phyloP scores from a whole-genome alignment of 2,329 filamentous ascomycete species.

The Ophiobolus disseminans region DNA sequence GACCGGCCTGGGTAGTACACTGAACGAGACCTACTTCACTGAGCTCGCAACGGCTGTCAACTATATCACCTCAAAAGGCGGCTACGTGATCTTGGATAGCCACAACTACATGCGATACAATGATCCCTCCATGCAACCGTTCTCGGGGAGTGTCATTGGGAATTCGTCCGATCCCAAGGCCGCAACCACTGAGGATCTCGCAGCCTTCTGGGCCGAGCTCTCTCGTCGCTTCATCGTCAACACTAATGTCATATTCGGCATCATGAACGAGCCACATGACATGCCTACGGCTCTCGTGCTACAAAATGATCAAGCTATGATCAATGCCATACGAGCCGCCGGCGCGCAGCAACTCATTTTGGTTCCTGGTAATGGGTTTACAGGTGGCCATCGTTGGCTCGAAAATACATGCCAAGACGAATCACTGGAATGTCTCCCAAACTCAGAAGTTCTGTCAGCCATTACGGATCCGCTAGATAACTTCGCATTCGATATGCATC shows the following conservation, averaged over 20 bases:
- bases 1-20: slow-evolving; percentile 56
- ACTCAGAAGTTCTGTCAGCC: slow-evolving; percentile 48
- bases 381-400: slow-evolving; percentile 58
- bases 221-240: slow-evolving; percentile 52
- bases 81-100: slow-evolving; percentile 58
- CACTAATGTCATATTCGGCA: slow-evolving; percentile 58
- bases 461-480: slow-evolving; percentile 58
- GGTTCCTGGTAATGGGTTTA: slow-evolving; percentile 59
- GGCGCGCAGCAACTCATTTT: slow-evolving; percentile 58
- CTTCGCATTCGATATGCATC: slow-evolving; percentile 60
- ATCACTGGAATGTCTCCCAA: slow-evolving; percentile 47
- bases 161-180: slow-evolving; percentile 54
- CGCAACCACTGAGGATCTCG: slow-evolving; percentile 58
- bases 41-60: slow-evolving; percentile 57
- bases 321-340: slow-evolving; percentile 54
- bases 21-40: slow-evolving; percentile 60
- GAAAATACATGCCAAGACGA: slow-evolving; percentile 28
- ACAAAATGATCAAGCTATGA: slow-evolving; percentile 57
- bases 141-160: slow-evolving; percentile 59
- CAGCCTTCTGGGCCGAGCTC: slow-evolving; percentile 59
- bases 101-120: slow-evolving; percentile 63
- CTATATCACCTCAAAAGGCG: slow-evolving; percentile 58
- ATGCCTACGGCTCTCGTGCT: slow-evolving; percentile 57
- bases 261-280: slow-evolving; percentile 61
- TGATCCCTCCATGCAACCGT: slow-evolving; percentile 58